Percentiles rank a stretch among this genome's conserved stretches.
Conservation (phyloP, 495 filamentous ascomycete genomes). For the Evansstolkia leycettana region DNA sequence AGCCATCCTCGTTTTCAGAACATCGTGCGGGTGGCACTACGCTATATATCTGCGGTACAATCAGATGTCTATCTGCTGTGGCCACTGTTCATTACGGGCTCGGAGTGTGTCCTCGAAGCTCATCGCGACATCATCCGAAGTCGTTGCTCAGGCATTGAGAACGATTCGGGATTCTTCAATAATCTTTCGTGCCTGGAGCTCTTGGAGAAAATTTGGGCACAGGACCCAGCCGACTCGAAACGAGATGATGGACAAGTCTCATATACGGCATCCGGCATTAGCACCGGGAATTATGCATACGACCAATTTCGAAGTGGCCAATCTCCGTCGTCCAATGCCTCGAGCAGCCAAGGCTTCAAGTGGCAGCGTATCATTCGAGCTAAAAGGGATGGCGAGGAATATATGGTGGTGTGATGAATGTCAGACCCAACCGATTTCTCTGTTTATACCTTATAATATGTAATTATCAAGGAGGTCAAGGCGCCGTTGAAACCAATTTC, state of each 20-base stretch:
- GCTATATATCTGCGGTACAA: slow-evolving; percentile 67
- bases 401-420: slow-evolving; percentile 62
- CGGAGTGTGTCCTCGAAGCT: slow-evolving; percentile 74
- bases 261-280: too few species aligned
- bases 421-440: background rate
- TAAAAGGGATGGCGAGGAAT: slow-evolving; percentile 62
- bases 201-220: slow-evolving; percentile 70
- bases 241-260: too few species aligned
- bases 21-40: slow-evolving; percentile 67
- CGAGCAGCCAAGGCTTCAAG: slow-evolving; percentile 55
- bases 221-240: too few species aligned
- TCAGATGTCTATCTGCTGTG: slow-evolving; percentile 85
- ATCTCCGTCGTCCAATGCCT: slow-evolving; percentile 3
- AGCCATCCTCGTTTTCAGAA: slow-evolving; percentile 70
- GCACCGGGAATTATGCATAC: too few species aligned
- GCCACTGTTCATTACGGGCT: slow-evolving; percentile 86
- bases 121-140: slow-evolving; percentile 66
- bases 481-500: too few species aligned
- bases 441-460: background rate
- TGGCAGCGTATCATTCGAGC: slow-evolving; percentile 66
- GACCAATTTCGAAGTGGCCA: background rate
- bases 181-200: slow-evolving; percentile 79
- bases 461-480: too few species aligned
- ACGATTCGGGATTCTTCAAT: slow-evolving; percentile 83
- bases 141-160: slow-evolving; percentile 75